These are phyloP conservation scores for Euphorbia pulcherrima DNA, from an alignment of 345 rosid species.

Conservation along the genomic window DNA sequence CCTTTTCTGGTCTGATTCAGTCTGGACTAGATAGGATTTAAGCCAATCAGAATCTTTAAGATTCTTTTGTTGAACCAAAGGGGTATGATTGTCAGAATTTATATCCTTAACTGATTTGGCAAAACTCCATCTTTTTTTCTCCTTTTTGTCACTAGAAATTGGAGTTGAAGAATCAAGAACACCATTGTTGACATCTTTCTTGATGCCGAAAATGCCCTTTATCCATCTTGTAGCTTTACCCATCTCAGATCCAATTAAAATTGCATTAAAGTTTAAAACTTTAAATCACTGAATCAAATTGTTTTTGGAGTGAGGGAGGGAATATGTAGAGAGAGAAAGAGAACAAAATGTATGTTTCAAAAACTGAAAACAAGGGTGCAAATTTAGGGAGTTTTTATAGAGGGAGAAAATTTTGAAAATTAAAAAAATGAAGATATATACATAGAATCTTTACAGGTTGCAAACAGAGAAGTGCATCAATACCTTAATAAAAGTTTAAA, in stretches of 20 bases:
- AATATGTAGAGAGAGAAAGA: constrained; percentile 13
- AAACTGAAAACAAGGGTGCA: constrained; percentile 23
- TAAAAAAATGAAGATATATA: constrained; percentile 20
- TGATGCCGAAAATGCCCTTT: constrained; percentile 61
- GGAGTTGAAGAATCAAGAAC: constrained; percentile 24
- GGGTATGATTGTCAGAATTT: background rate
- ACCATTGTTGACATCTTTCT: constrained; percentile 35
- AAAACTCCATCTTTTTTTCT: constrained; percentile 52
- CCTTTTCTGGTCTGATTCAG: constrained; percentile 29
- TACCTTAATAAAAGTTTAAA: constrained; percentile 22
- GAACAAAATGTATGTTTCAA: constrained; percentile 18
- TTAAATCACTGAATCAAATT: constrained; percentile 16
- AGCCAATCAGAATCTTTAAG: constrained; percentile 25
- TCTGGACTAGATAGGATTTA: constrained; percentile 21
- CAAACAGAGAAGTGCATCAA: constrained; percentile 44
- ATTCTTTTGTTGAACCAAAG: constrained; percentile 12
- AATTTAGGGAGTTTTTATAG: constrained; percentile 12
- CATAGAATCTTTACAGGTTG: constrained; percentile 55
- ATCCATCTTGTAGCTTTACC: constrained; percentile 69
- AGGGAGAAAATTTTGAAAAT: background rate
- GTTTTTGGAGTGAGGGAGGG: constrained; percentile 11
- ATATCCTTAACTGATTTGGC: constrained; percentile 28
- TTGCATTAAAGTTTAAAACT: constrained; percentile 2
- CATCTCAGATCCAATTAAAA: constrained; percentile 35
- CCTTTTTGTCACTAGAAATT: constrained; percentile 36